Conservation (phyloP, 225 moss, liverwort and hornwort genomes). For the Pseudisothecium myosuroides region DNA sequence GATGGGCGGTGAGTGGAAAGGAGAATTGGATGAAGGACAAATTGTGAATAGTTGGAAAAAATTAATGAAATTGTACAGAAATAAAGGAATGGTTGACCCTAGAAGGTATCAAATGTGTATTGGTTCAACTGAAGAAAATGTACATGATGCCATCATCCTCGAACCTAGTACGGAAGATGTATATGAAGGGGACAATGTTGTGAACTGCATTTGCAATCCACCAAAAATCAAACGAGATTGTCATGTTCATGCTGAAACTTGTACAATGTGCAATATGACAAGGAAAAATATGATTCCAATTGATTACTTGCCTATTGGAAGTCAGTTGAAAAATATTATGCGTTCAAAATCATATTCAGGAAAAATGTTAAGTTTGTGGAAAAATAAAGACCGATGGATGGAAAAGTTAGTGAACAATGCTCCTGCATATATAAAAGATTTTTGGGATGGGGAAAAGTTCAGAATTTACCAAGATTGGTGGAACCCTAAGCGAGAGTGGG, state of each 20-base stretch:
- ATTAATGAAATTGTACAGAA: background rate
- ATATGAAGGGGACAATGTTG: background rate
- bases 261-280: background rate
- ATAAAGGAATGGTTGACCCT: background rate
- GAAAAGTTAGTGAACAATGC: accelerated
- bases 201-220: background rate
- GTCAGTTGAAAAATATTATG: background rate
- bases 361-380: background rate
- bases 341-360: background rate
- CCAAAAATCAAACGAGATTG: background rate
- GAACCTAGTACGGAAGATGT: background rate
- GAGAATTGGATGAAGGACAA: background rate
- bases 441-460: background rate
- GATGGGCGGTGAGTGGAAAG: background rate
- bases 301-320: background rate
- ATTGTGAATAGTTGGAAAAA: background rate
- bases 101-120: background rate
- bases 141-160: background rate
- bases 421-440: background rate
- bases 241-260: background rate
- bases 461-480: background rate
- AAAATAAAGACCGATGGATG: background rate
- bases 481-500: background rate
- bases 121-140: background rate
- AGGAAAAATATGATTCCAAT: background rate